Base-by-base conservation (phyloP, 208 protist species). In the Crithidia brevicula region DNA sequence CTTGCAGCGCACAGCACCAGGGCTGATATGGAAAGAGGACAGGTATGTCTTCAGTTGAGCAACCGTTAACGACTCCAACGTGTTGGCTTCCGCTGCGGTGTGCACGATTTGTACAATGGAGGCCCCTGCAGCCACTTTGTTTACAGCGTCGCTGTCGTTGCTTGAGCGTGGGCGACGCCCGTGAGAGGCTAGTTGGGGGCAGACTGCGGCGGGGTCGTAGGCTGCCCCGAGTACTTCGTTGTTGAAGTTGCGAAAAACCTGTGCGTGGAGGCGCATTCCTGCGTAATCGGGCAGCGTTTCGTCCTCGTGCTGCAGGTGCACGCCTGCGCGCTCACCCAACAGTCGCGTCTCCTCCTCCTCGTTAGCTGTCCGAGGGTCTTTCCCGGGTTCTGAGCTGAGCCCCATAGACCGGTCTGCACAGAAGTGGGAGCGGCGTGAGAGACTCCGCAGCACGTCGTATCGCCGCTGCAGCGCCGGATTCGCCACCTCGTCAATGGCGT, bases 401-500 rank as follows among this genome's bases (percentile, higher is more conserved):
- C n/a, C n/a, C n/a, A n/a, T n/a, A n/a, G n/a, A n/a, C n/a, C n/a
- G n/a, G n/a, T n/a, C n/a, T n/a, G n/a, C n/a, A n/a, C n/a, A n/a
- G n/a, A n/a, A n/a, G n/a, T n/a, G 47, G 45, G 36, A 40, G 1
- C 58, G 65, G 1, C 82, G 60, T 13, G 84, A 85, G 33, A 95
- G 61, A 8, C 66, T 42, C 65, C 93, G 75, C 66, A 95, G 63
- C 31, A 58, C 47, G 40, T 73, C 66, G 59, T 78, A 85, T 47
- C 79, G 74, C n/a, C 72, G 74, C 71, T 93, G 86, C 51, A 97
- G 60, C 23, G 81, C 61, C 18, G 93, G 93, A 64, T 96, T 96
- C 38, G 81, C 56, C n/a, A 93, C 85, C 1, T 77, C 73, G 31
- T 57, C 65, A 22, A 87, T 70, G 61, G 81, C 63, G 60, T 93